A percentile compares a stretch with the other conserved stretches of the same genome.
Evolutionary conservation across 1,284 basidiomycete genomes (phyloP).

Genomic region (Taiwanofungus camphoratus): DNA sequence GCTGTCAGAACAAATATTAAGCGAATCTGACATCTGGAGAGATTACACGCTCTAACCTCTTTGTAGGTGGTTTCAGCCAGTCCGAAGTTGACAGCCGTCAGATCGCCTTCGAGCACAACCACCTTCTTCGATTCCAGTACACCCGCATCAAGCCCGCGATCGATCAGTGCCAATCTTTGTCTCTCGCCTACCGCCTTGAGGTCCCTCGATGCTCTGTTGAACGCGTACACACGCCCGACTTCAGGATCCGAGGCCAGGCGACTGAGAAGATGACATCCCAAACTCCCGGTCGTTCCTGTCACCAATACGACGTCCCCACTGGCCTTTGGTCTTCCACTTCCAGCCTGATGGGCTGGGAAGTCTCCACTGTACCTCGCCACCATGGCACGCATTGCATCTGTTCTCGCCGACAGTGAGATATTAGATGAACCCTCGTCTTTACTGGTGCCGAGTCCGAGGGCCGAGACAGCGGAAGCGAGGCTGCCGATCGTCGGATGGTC

Average conservation of each 20-base stretch:
- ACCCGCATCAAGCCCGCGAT: slow-evolving; percentile 18
- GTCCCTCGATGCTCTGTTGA: slow-evolving; percentile 14
- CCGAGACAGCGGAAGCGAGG: slow-evolving; percentile 18
- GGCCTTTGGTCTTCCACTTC: not conserved
- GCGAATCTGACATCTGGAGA: too few species aligned
- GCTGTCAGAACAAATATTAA: slow-evolving; percentile 4
- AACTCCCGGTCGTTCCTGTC: slow-evolving; percentile 17
- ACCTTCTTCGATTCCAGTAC: slow-evolving; percentile 27
- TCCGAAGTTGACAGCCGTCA: slow-evolving; percentile 25
- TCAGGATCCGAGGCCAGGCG: slow-evolving; percentile 40
- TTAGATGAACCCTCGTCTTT: not conserved
- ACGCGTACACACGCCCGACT: slow-evolving; percentile 17
- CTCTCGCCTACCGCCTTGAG: slow-evolving; percentile 11
- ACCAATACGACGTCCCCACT: slow-evolving; percentile 9
- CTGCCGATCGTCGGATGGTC: slow-evolving; percentile 23
- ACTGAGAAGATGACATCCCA: slow-evolving; percentile 14
- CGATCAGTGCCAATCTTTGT: slow-evolving; percentile 14
- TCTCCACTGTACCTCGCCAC: slow-evolving; percentile 8
- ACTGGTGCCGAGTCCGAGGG: not conserved
- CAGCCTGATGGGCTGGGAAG: not conserved
- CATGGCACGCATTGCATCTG: not conserved
- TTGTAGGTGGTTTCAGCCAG: slow-evolving; percentile 22
- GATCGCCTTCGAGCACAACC: slow-evolving; percentile 30
- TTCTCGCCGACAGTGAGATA: not conserved
- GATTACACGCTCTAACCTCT: slow-evolving; percentile 18